Conservation (phyloP, 2,329 filamentous ascomycete genomes). For the Beauveria bassiana region DNA sequence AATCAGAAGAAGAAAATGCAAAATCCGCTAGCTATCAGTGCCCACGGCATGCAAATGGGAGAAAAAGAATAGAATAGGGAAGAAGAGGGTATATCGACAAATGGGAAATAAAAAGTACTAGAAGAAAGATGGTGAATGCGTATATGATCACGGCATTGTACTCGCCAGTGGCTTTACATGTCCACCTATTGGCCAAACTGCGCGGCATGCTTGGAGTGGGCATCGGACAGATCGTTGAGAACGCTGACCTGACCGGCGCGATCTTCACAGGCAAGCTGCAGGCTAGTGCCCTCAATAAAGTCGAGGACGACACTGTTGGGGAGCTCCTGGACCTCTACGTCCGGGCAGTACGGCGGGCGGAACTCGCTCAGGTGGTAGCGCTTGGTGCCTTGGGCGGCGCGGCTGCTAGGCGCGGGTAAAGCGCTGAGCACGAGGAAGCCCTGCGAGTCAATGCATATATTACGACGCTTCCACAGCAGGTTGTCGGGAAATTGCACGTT, state of each 20-base stretch:
- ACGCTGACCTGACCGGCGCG: conserved; percentile 48
- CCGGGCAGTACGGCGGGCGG: conserved; percentile 68
- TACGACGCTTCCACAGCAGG: conserved; percentile 90
- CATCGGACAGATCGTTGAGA: conserved; percentile 34
- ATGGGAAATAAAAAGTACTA: background rate
- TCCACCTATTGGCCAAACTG: conserved; percentile 23
- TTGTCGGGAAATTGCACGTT: conserved; percentile 98
- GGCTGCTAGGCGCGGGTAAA: conserved; percentile 46
- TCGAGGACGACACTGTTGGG: conserved; percentile 70
- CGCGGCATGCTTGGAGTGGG: conserved; percentile 25
- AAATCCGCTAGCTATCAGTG: background rate
- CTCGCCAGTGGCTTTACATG: background rate
- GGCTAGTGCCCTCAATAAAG: conserved; percentile 51
- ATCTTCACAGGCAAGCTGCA: conserved; percentile 59
- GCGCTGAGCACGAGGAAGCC: conserved; percentile 75
- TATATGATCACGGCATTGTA: background rate
- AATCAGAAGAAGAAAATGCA: background rate
- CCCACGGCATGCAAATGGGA: background rate
- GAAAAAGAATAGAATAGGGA: background rate
- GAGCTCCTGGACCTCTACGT: conserved; percentile 86
- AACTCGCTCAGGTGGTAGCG: conserved; percentile 85
- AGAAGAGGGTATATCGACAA: conserved; percentile 11
- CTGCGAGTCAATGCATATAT: conserved; percentile 73
- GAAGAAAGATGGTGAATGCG: background rate
- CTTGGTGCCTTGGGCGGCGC: conserved; percentile 47